phyloP scores from a whole-genome alignment of 768 basidiomycete genomes.

The Russula lepida region DNA sequence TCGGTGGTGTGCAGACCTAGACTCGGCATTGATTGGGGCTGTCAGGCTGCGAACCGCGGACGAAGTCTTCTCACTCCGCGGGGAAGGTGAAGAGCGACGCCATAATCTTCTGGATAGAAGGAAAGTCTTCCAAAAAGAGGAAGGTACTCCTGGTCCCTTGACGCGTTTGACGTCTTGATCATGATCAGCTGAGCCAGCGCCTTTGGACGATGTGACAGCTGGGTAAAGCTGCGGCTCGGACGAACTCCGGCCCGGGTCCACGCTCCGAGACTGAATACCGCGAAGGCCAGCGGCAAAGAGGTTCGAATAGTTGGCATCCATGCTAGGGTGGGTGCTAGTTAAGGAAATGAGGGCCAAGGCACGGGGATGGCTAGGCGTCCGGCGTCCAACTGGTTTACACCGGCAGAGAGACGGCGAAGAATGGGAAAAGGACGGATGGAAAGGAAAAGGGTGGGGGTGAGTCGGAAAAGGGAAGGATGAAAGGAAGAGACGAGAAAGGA shows the following conservation, averaged over 20 bases:
- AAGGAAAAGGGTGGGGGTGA: constrained; percentile 6
- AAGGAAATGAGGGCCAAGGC: not conserved
- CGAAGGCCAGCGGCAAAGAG: constrained; percentile 19
- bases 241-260: not conserved
- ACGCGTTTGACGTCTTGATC: not conserved
- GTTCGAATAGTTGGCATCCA: constrained; percentile 18
- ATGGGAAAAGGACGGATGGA: constrained; percentile 4
- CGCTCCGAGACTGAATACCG: constrained; percentile 10
- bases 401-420: not conserved
- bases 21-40: not conserved
- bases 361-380: not conserved
- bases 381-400: not conserved
- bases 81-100: not conserved
- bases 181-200: not conserved
- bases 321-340: not conserved
- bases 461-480: constrained; percentile 2
- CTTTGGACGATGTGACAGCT: not conserved
- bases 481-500: constrained; percentile 9
- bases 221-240: not conserved
- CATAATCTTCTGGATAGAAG: constrained; percentile 5
- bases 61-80: not conserved
- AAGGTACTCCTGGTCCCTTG: not conserved
- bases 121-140: constrained; percentile 2
- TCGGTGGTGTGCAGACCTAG: not conserved
- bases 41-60: not conserved